Evolutionary conservation across 805 yeast genomes (phyloP).

Genomic region (Cyberlindnera americana): DNA sequence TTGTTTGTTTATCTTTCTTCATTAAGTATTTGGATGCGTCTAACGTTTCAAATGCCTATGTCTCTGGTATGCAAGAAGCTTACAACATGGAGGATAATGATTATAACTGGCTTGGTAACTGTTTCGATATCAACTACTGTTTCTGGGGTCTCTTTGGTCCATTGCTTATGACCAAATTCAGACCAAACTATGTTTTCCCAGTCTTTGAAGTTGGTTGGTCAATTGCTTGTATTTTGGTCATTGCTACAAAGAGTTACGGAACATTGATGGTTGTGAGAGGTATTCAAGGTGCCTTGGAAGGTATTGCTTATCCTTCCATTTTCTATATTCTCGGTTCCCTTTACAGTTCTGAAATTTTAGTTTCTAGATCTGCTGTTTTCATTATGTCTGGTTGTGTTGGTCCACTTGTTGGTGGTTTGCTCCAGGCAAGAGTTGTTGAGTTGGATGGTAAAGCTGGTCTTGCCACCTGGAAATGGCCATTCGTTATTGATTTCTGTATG

Average conservation of each 20-base stretch:
- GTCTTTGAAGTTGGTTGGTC: conserved; percentile 12
- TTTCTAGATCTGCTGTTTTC: conserved; percentile 18
- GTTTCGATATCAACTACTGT: conserved; percentile 10
- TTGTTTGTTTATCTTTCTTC: conserved; percentile 20
- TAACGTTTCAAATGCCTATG: conserved; percentile 47
- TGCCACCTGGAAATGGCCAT: conserved; percentile 31
- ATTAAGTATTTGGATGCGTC: conserved; percentile 18
- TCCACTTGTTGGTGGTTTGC: conserved; percentile 31
- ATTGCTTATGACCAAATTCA: conserved; percentile 8
- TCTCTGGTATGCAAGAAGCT: conserved; percentile 52
- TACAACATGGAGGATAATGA: conserved; percentile 35
- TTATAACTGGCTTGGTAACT: conserved; percentile 15
- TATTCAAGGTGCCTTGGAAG: conserved; percentile 14
- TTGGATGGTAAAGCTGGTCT: conserved; percentile 39
- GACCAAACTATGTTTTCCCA: conserved; percentile 11
- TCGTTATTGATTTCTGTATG: conserved; percentile 44
- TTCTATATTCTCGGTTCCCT: conserved; percentile 19
- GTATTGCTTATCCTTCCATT: conserved; percentile 19
- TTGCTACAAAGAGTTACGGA: conserved; percentile 7
- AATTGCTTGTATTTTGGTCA: conserved; percentile 12
- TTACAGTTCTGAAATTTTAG: conserved; percentile 13
- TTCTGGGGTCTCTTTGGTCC: conserved; percentile 13
- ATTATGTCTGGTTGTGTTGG: conserved; percentile 17
- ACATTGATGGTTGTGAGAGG: conserved; percentile 12
- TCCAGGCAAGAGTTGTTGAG: conserved; percentile 40